Conservation (phyloP, 495 filamentous ascomycete species). For the Trichoderma reesei region DNA sequence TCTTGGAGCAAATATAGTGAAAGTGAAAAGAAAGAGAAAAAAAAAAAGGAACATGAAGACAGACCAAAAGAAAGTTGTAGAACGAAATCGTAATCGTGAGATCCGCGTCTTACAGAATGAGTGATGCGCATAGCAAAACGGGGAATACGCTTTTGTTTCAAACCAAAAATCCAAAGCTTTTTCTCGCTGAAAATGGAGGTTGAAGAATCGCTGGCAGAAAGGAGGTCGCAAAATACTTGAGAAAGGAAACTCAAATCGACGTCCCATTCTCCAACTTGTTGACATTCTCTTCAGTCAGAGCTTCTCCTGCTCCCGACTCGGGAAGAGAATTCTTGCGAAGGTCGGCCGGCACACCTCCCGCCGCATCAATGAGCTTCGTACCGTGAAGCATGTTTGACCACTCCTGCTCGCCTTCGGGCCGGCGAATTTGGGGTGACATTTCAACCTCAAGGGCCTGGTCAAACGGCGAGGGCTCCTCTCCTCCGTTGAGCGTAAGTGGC, state of each 20-base stretch:
- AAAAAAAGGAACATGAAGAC: too few relatives aligned
- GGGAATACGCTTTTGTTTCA: neutral
- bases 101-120: neutral
- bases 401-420: conserved; percentile 20
- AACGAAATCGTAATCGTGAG: conserved; percentile 8
- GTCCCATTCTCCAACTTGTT: conserved; percentile 19
- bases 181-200: neutral
- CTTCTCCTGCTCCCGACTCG: conserved; percentile 17
- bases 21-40: neutral
- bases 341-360: conserved; percentile 14
- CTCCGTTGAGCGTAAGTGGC: conserved; percentile 14
- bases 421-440: conserved; percentile 17
- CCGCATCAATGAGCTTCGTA: conserved; percentile 30
- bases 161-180: neutral
- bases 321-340: conserved; percentile 13
- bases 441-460: conserved; percentile 10
- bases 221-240: neutral
- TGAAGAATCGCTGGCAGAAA: too few relatives aligned
- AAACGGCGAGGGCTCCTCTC: conserved; percentile 13
- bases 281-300: conserved; percentile 30
- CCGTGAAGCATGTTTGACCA: conserved; percentile 23
- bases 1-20: neutral
- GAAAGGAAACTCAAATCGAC: too few relatives aligned
- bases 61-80: too few relatives aligned
- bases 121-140: too few relatives aligned